Base-by-base conservation (phyloP, 1,284 basidiomycete genomes). In the Golubevia sp. region DNA sequence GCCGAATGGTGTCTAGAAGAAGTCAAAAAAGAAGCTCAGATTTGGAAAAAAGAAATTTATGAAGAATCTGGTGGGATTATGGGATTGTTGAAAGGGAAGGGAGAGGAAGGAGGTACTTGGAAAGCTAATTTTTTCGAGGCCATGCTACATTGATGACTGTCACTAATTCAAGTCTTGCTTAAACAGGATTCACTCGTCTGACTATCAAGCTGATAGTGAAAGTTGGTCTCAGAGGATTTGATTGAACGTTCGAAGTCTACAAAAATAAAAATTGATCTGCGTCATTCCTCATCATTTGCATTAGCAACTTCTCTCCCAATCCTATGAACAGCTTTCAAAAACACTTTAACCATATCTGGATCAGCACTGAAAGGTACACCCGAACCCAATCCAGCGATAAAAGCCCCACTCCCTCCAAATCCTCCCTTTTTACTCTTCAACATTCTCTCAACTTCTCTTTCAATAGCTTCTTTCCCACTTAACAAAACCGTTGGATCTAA, bases 21-120 rank as follows among this genome's bases (percentile, higher is more conserved):
- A 63, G 89, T 94, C 62, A 96, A 96, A 85, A 85, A 85, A 65
- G 90, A 88, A 71, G 92, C 88, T 34, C 92, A 92, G 79, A 90
- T 95, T 69, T 95, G 93, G 93, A 95, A 95, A 85, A 85, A 90
- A 73, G 93, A 95, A 79, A 91, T 89, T 74, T 94, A 94, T 77
- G 26, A 52, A 11, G 57, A 59, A n/a, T n/a, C n/a, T n/a, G n/a
- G n/a, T n/a, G n/a, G n/a, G n/a, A n/a, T n/a, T n/a, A n/a, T n/a
- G n/a, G n/a, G n/a, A n/a, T n/a, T n/a, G n/a, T n/a, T n/a, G n/a
- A n/a, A n/a, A n/a, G n/a, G n/a, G n/a, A n/a, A n/a, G n/a, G n/a
- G n/a, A n/a, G n/a, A n/a, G n/a, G n/a, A n/a, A n/a, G n/a, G n/a
- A n/a, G n/a, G n/a, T n/a, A n/a, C n/a, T n/a, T n/a, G n/a, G n/a